Evolutionary conservation across 257 asterid species (phyloP), one percentile per base, ranked within the genome.

Genomic region (Verbena officinalis): DNA sequence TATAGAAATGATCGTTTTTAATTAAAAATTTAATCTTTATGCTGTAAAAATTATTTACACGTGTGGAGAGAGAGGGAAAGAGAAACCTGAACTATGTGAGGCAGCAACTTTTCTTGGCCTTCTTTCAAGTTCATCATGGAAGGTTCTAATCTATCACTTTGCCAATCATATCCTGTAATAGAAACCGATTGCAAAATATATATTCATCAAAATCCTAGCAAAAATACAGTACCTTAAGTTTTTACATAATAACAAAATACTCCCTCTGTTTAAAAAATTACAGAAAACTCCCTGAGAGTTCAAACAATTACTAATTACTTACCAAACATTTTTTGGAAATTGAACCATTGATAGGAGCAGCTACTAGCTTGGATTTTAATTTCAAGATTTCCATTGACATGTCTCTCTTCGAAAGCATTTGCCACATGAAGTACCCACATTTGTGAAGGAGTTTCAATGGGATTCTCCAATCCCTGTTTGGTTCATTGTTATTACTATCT

Each of bases 281-380:
- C n/a, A n/a, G n/a, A n/a, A n/a, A n/a, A n/a, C n/a, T n/a, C 33
- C 2, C 33, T 5, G 33, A 5, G 33, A 27, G 2, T 27, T 2
- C 2, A 2, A 27, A 5, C 4, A 5, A 27, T 27, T 36, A 7
- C 40, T 15, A 5, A 33, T 14, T 23, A n/a, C n/a, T n/a, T n/a
- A 89, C 98, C 99, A 23, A 93, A 93, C 96, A 93, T 90, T 78
- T 90, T 93, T 70, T 90, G 99, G 81, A 93, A 93, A 79, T 93
- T 87, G 86, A 93, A 93, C 99, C 99, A 93, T 13, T 80, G 79
- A 38, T 93, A 93, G 49, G 99, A 93, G 71, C 99, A 90, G 42
- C 80, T 81, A 69, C 90, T 87, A 24, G 96, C 96, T 60, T 93
- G 99, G 73, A 90, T 87, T 74, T 83, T 86, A 55, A 93, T 84